Evolutionary conservation across 257 asterid genomes (phyloP).

Genomic region (Datura wrightii): DNA sequence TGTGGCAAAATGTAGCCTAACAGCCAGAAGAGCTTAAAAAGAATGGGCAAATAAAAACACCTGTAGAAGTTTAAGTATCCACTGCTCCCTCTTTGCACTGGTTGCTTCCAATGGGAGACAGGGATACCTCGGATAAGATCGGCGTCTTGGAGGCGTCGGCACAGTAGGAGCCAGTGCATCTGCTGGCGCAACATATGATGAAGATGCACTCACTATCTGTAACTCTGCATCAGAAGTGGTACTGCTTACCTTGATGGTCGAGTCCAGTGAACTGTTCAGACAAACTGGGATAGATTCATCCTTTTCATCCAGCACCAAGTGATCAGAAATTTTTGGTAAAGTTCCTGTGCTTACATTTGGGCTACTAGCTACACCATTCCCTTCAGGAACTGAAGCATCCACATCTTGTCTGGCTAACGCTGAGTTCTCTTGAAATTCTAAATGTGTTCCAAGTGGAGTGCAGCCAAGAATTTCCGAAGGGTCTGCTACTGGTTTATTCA

Average conservation of each 20-base stretch:
- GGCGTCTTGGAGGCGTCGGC: conserved; percentile 55
- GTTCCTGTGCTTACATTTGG: conserved; percentile 44
- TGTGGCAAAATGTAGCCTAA: conserved; percentile 34
- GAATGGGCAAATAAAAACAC: conserved; percentile 49
- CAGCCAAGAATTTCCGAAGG: conserved; percentile 41
- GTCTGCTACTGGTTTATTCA: conserved; percentile 41
- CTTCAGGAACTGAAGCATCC: conserved; percentile 51
- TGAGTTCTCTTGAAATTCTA: conserved; percentile 42
- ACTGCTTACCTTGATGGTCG: conserved; percentile 44
- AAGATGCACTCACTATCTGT: conserved; percentile 43
- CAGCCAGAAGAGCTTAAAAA: conserved; percentile 29
- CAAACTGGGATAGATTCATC: conserved; percentile 44
- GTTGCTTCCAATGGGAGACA: conserved; percentile 58
- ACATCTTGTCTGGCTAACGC: conserved; percentile 47
- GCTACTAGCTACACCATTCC: conserved; percentile 36
- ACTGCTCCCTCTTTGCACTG: conserved; percentile 77
- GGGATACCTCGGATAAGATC: conserved; percentile 57
- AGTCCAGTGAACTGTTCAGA: conserved; percentile 45
- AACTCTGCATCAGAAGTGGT: conserved; percentile 47
- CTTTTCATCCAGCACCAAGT: conserved; percentile 46
- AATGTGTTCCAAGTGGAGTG: conserved; percentile 44
- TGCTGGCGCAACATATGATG: conserved; percentile 37
- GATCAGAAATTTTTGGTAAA: conserved; percentile 48
- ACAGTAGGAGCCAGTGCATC: conserved; percentile 47
- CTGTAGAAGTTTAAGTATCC: conserved; percentile 83